Conservation (phyloP, 768 basidiomycete species). For the Hygrocybe punicea region DNA sequence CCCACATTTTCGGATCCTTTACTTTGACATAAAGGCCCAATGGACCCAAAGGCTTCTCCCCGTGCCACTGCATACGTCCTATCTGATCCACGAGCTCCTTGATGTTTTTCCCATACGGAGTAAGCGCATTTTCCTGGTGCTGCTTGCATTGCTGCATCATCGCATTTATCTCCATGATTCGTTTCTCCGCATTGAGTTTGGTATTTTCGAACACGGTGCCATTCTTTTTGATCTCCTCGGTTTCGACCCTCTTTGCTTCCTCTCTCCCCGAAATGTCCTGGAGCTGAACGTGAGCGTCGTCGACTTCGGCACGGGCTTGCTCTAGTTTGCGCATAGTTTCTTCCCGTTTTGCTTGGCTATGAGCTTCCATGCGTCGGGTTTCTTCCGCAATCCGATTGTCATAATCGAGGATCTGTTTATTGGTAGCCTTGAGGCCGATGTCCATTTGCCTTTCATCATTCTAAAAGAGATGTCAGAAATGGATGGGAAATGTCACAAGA, state of each 20-base stretch:
- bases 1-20: conserved; percentile 62
- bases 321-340: conserved; percentile 52
- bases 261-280: conserved; percentile 33
- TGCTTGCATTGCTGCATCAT: conserved; percentile 50
- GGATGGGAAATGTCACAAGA: not conserved
- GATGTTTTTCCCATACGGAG: conserved; percentile 63
- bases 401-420: conserved; percentile 37
- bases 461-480: conserved; percentile 30
- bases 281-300: conserved; percentile 35
- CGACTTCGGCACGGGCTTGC: conserved; percentile 40
- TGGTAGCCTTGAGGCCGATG: conserved; percentile 31
- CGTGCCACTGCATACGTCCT: conserved; percentile 52
- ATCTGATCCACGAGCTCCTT: conserved; percentile 56
- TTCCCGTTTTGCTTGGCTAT: conserved; percentile 62
- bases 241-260: conserved; percentile 27
- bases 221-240: conserved; percentile 30
- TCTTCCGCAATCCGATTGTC: conserved; percentile 52
- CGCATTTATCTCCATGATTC: conserved; percentile 45
- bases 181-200: conserved; percentile 30
- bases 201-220: conserved; percentile 39
- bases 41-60: conserved; percentile 70
- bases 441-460: conserved; percentile 52
- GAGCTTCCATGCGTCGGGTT: conserved; percentile 48
- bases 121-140: conserved; percentile 54
- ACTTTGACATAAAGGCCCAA: conserved; percentile 77